Percentiles rank a stretch among this genome's conserved stretches.
Conservation (phyloP, 176 grass and related monocot species). For the Avena sativa region DNA sequence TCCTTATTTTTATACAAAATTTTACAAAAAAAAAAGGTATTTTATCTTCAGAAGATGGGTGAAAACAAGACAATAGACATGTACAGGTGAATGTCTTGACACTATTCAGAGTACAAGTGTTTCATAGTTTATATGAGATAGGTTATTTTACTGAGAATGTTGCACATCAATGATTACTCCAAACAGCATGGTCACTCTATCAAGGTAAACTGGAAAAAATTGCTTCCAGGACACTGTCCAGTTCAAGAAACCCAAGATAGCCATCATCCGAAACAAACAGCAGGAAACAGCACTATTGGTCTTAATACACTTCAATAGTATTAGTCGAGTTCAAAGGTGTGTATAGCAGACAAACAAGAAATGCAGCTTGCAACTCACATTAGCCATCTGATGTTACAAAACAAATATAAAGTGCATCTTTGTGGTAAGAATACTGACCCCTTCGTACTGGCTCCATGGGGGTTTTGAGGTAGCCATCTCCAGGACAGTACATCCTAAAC, state of each 20-base stretch:
- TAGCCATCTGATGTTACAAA: conserved; percentile 18
- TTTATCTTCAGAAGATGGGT: neutral
- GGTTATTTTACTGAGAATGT: conserved; percentile 12
- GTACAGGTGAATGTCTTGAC: conserved; percentile 9
- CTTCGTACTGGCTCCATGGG: conserved; percentile 99
- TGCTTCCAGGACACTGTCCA: neutral
- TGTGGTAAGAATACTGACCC: conserved; percentile 61
- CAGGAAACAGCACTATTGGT: neutral
- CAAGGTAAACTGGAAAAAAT: neutral
- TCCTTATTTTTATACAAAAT: neutral
- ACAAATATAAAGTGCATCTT: conserved; percentile 38
- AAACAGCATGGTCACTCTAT: conserved; percentile 6
- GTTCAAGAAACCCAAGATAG: neutral
- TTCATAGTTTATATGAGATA: neutral
- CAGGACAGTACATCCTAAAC: conserved; percentile 96
- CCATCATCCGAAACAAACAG: conserved; percentile 18
- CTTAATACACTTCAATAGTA: conserved; percentile 4
- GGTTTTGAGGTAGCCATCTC: conserved; percentile 99
- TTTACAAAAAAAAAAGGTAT: neutral
- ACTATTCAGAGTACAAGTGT: conserved; percentile 21
- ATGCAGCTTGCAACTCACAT: neutral
- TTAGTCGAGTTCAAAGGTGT: conserved; percentile 17
- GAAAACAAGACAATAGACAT: neutral
- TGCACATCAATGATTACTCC: conserved; percentile 8
- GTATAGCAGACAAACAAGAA: conserved; percentile 25